Evolutionary conservation across 1,139 yeast species (phyloP).

Genomic region (Geotrichum cucujoidarum): DNA sequence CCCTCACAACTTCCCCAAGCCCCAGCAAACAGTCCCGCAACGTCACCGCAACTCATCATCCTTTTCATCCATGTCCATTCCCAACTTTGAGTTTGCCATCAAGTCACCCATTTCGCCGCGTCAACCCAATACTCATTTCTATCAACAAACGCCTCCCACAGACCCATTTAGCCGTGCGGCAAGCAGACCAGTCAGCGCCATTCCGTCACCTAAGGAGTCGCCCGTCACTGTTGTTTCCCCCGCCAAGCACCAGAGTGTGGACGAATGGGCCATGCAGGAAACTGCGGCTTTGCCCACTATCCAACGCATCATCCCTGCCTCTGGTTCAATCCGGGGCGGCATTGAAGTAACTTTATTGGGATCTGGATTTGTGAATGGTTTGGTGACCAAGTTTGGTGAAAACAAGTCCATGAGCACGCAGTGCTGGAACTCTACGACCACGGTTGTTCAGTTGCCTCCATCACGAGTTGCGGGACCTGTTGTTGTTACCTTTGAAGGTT

Average conservation of each 20-base stretch:
- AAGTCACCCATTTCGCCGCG: constrained; percentile 8
- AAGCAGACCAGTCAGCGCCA: constrained; percentile 8
- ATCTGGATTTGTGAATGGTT: constrained; percentile 71
- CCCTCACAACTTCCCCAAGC: neutral
- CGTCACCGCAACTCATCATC: neutral
- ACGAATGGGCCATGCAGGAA: constrained; percentile 15
- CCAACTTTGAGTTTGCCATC: constrained; percentile 2
- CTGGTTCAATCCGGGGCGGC: constrained; percentile 91
- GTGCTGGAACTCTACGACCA: constrained; percentile 88
- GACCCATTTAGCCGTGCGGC: neutral
- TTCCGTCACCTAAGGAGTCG: constrained; percentile 12
- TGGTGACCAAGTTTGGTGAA: constrained; percentile 77
- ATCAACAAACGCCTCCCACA: neutral
- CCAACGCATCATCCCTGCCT: constrained; percentile 82
- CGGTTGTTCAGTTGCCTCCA: constrained; percentile 86
- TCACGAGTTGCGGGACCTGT: constrained; percentile 84
- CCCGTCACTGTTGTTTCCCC: constrained; percentile 11
- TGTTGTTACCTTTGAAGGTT: constrained; percentile 61
- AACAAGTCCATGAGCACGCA: constrained; percentile 78
- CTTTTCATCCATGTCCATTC: constrained; percentile 4
- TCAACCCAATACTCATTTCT: neutral
- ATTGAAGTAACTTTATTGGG: constrained; percentile 86
- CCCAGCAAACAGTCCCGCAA: constrained; percentile 1
- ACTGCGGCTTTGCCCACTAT: constrained; percentile 49
- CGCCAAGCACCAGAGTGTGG: constrained; percentile 15